Evolutionary conservation across 2,329 filamentous ascomycete species (phyloP).

Genomic region (Botrytis deweyae): DNA sequence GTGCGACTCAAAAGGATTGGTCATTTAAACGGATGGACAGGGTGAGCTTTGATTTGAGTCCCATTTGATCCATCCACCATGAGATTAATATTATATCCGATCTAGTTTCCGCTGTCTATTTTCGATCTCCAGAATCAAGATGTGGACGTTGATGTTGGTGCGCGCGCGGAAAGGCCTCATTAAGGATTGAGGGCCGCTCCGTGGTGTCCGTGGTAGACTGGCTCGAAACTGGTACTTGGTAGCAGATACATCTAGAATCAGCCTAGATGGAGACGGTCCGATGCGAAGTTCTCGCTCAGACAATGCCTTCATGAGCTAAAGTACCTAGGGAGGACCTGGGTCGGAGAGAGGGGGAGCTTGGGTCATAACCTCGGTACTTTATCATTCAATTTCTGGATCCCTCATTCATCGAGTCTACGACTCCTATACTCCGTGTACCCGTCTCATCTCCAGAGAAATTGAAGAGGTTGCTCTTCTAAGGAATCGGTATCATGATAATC

Average conservation of each 20-base stretch:
- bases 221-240: neutral
- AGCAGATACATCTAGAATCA: neutral
- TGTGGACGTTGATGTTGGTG: neutral
- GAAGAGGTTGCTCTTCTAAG: neutral
- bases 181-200: constrained; percentile 1
- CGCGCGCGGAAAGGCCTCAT: neutral
- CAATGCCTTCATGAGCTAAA: neutral
- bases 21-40: neutral
- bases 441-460: neutral
- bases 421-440: neutral
- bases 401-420: neutral
- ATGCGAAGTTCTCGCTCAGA: neutral
- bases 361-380: neutral
- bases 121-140: neutral
- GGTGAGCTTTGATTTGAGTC: neutral
- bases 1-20: neutral
- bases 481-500: neutral
- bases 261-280: neutral
- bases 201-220: neutral
- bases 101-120: neutral
- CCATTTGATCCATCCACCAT: neutral
- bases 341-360: neutral
- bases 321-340: neutral
- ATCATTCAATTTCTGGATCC: neutral
- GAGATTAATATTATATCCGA: neutral